phyloP scores from a whole-genome alignment of 257 asterid genomes.

The Dorcoceras hygrometricum region DNA sequence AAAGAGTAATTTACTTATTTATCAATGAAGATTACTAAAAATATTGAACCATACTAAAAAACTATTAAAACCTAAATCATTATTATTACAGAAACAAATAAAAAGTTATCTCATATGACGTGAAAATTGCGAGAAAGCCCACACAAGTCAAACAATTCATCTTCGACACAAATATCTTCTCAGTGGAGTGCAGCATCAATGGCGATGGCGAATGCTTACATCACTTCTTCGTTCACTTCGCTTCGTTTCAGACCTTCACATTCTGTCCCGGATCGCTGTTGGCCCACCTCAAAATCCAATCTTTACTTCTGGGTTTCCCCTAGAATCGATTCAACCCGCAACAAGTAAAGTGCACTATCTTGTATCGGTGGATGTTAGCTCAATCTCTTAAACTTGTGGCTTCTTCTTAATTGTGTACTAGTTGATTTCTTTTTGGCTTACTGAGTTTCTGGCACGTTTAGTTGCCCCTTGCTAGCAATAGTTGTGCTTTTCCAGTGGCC shows the following conservation, averaged over 20 bases:
- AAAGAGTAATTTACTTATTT: no score
- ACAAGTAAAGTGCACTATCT: constrained; percentile 32
- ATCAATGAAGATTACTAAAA: no score
- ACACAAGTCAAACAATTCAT: no score
- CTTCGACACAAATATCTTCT: no score
- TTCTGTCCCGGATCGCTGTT: constrained; percentile 4
- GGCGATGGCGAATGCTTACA: constrained; percentile 56
- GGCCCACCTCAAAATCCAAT: constrained; percentile 22
- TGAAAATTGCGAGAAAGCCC: no score
- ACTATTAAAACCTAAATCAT: no score
- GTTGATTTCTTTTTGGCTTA: background rate
- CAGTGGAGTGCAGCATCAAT: constrained; percentile 23
- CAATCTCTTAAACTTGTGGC: constrained; percentile 3
- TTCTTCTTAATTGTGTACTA: background rate
- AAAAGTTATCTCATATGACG: no score
- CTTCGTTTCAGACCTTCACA: constrained; percentile 36
- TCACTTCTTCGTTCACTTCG: constrained; percentile 34
- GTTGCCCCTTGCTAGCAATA: background rate
- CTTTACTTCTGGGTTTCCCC: constrained; percentile 20
- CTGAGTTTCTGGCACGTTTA: background rate
- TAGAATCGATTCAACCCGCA: constrained; percentile 22
- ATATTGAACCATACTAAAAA: no score
- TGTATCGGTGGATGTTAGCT: background rate
- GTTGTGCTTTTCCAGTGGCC: background rate
- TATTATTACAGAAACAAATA: no score